Base-by-base conservation (phyloP, 2,329 filamentous ascomycete species). In the Mycosphaerelloides madeirae region DNA sequence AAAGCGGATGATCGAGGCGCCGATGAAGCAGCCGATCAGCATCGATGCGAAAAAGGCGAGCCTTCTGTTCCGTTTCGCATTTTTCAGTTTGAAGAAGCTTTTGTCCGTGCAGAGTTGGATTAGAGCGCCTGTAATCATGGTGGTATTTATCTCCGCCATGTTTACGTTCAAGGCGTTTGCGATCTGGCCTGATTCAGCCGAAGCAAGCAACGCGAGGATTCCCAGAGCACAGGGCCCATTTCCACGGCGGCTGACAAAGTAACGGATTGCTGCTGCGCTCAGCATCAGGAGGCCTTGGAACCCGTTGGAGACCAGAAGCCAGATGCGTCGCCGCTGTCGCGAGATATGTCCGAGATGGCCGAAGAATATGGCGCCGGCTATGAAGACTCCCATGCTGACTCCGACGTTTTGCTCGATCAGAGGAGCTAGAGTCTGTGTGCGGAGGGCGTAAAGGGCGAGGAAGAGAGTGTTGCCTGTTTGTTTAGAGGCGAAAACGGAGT, bases 391-490 rank as follows among this genome's bases (percentile, higher is more conserved):
- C 12, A 62, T 56, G 2, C 47, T 52, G 1, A 56, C 43, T 5
- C 43, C 57, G 15, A 62, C 53, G 38, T 60, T 58, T 20, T 51
- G 37, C 33, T 56, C 52, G 15, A 50, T 41, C 16, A 38, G 33
- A 5, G 49, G 40, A 25, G 44, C 35, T 11, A 56, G 20, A n/a
- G 52, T 41, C 1, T 16, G 31, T 3, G 48, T 29, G 19, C 46
- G 38, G 20, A 54, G 42, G 29, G 49, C 53, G 34, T 54, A 53
- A 8, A 54, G 47, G 9, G 53, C 53, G 15, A 56, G 47, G 39
- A 56, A 56, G 12, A 56, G 38, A 1, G 54, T 76, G 2, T 75
- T 70, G 19, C 59, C 58, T 1, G 59, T 62, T 16, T 57, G 55
- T 41, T 62, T 62, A 4, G 55, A 58, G 9, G 56, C 53, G 37